Conservation (phyloP, 257 asterid genomes). For the Eustoma russellianum region DNA sequence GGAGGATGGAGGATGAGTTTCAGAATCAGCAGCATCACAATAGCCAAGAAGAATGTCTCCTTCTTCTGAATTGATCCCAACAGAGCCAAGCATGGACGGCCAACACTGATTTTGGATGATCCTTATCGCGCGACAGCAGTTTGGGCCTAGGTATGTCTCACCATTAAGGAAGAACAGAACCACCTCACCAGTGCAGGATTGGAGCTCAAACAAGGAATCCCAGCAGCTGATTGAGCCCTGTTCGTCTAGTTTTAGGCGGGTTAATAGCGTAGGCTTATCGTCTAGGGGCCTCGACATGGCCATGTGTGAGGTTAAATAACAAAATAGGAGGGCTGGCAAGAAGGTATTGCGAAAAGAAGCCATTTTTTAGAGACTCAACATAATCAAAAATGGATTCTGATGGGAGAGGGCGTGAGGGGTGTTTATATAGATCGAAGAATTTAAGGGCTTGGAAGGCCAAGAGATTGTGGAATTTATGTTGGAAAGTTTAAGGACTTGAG, state of each 20-base stretch:
- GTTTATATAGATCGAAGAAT: too few species aligned
- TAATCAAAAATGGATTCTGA: too few species aligned
- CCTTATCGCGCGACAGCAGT: constrained; percentile 51
- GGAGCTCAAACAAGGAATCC: constrained; percentile 49
- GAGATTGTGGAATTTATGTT: too few species aligned
- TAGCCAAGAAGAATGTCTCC: constrained; percentile 49
- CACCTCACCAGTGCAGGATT: constrained; percentile 55
- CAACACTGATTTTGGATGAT: constrained; percentile 53
- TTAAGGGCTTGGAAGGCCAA: too few species aligned
- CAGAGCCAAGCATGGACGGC: constrained; percentile 54
- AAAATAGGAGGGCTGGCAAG: constrained; percentile 2
- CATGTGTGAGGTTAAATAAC: constrained; percentile 16
- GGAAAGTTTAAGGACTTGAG: too few species aligned
- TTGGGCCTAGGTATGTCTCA: constrained; percentile 58
- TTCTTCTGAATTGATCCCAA: constrained; percentile 52
- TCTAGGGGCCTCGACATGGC: constrained; percentile 14
- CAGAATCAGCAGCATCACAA: constrained; percentile 39
- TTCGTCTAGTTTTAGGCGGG: constrained; percentile 10
- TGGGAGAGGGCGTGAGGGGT: too few species aligned
- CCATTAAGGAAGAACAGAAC: constrained; percentile 59
- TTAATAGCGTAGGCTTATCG: constrained; percentile 11
- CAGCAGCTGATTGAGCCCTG: constrained; percentile 19
- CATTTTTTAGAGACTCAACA: too few species aligned
- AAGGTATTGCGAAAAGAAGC: too few species aligned
- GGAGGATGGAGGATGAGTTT: constrained; percentile 15